Base-by-base conservation (phyloP, 257 asterid species). In the Solanum habrochaites region DNA sequence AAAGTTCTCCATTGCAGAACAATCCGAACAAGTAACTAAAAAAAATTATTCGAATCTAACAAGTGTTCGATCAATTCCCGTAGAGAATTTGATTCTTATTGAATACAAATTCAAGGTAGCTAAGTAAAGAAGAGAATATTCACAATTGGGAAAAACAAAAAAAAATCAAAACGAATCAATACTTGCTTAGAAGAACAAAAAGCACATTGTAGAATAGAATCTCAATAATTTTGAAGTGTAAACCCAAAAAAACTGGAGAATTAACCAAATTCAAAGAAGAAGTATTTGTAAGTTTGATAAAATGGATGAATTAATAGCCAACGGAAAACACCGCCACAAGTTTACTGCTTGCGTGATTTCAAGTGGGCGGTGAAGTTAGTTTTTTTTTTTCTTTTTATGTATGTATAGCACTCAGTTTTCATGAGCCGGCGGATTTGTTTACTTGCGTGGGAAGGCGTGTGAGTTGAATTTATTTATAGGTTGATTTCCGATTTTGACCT, bases 381-480 rank as follows among this genome's bases (percentile, higher is more conserved):
- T 81, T 47, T 7, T 0, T 43, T 45, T 43, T 18, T 9, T 23
- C 13, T 23, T 52, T 49, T 49, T 49, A 16, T 52, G 62, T 47
- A 27, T n/a, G 42, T 11, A 31, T 6, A 49, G 85, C 85, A 81
- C 85, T 9, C 6, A 27, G 85, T 47, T 80, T 80, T 49, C 23
- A 16, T 49, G 85, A 81, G 85, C 69, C 69, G 85, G 0, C 27
- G 82, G 81, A 37, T 73, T 9, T 29, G 12, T 47, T 49, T 81
- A 81, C 85, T 81, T 49, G 85, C 69, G 69, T 80, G 45, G 85
- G 85, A 80, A 49, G 83, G 85, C 69, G 85, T 81, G 85, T 16
- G 66, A 29, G 43, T 18, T 80, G 67, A 37, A 80, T 80, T 10
- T 47, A 9, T 27, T 11, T 13, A 37, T 52, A 16, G 37, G 83